Conservation (phyloP, 371 early-diverging fungal species). For the Mortierella sp. region DNA sequence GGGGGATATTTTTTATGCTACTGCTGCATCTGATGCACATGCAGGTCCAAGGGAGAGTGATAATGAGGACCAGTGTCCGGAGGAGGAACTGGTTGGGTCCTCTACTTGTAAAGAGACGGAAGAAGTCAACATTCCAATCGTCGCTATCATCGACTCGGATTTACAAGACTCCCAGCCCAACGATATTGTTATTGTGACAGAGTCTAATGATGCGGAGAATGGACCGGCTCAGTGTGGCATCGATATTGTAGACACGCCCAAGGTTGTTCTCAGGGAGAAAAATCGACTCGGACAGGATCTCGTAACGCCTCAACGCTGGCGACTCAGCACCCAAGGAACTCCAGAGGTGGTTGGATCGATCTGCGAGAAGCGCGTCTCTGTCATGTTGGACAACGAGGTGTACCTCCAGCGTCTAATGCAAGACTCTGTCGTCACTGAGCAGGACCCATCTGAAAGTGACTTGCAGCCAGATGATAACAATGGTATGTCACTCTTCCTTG, state of each 20-base stretch:
- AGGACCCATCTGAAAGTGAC: neutral
- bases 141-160: neutral
- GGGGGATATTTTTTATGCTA: too few species aligned
- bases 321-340: conserved; percentile 21
- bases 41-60: neutral
- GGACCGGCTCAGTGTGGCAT: neutral
- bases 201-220: neutral
- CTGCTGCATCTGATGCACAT: neutral
- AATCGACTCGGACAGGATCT: neutral
- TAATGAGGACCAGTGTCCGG: neutral
- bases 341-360: conserved; percentile 26
- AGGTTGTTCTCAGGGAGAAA: neutral
- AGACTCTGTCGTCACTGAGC: neutral
- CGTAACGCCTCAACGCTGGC: conserved; percentile 16
- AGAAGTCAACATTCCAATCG: neutral
- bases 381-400: neutral
- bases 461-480: neutral
- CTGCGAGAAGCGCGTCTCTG: conserved; percentile 1
- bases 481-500: neutral
- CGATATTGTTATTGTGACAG: neutral
- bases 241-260: neutral
- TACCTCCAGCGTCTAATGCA: conserved; percentile 20
- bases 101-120: neutral
- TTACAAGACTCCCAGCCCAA: neutral
- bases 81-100: too few species aligned